These are phyloP conservation scores for Pseudogymnoascus sp. DNA, from an alignment of 2,329 filamentous ascomycete species.

Conservation along the genomic window DNA sequence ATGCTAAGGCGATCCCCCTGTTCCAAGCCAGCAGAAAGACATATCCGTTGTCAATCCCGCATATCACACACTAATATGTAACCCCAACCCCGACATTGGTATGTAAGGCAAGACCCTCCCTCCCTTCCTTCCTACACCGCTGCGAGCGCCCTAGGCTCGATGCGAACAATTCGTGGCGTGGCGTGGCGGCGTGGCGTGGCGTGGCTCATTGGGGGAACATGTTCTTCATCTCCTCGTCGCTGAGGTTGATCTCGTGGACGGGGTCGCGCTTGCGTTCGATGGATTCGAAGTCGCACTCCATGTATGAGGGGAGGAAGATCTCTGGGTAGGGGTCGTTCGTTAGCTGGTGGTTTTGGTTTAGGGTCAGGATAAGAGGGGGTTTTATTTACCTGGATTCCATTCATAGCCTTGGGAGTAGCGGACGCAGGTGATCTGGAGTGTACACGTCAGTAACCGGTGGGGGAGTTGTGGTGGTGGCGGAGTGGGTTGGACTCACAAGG, in stretches of 20 bases:
- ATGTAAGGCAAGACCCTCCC: not conserved
- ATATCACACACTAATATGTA: slow-evolving; percentile 10
- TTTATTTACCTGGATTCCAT: slow-evolving; percentile 65
- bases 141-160: not conserved
- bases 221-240: slow-evolving; percentile 66
- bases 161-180: not conserved
- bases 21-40: not conserved
- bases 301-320: slow-evolving; percentile 74
- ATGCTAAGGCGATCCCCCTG: not conserved
- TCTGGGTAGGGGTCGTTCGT: slow-evolving; percentile 40
- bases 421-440: slow-evolving; percentile 66
- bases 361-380: slow-evolving; percentile 17
- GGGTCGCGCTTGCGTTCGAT: slow-evolving; percentile 71
- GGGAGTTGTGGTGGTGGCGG: slow-evolving; percentile 17
- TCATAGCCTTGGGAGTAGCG: slow-evolving; percentile 74
- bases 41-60: not conserved
- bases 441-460: slow-evolving; percentile 9
- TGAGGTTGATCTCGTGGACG: slow-evolving; percentile 70
- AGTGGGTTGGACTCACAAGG: slow-evolving; percentile 48
- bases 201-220: slow-evolving; percentile 56
- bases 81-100: not conserved
- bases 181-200: not conserved
- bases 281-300: slow-evolving; percentile 67
- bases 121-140: not conserved
- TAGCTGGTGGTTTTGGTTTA: not conserved